phyloP scores from a whole-genome alignment of 371 early-diverging fungal species.

The Rhizomucor pusillus region DNA sequence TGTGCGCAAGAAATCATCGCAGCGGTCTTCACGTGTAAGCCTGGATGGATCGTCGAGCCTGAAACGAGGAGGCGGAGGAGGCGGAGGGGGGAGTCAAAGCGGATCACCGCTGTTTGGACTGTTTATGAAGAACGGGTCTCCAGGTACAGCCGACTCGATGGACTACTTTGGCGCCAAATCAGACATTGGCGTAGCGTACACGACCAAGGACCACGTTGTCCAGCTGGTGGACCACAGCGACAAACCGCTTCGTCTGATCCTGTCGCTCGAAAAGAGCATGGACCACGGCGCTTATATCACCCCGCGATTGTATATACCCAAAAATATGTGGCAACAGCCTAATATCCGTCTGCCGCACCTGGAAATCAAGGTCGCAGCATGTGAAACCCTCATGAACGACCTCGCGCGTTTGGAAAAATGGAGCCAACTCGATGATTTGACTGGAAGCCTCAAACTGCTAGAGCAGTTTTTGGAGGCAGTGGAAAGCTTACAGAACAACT shows the following conservation, averaged over 20 bases:
- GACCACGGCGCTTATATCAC: conserved; percentile 52
- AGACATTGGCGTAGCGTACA: conserved; percentile 6
- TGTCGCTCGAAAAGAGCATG: conserved; percentile 47
- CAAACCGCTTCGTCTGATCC: conserved; percentile 12
- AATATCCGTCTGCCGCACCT: conserved; percentile 48
- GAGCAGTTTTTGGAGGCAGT: conserved; percentile 33
- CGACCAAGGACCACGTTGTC: not conserved
- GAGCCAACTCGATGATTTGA: conserved; percentile 31
- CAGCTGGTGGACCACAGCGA: conserved; percentile 8
- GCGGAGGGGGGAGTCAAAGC: too few relatives aligned
- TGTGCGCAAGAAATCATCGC: conserved; percentile 30
- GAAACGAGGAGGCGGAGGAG: too few relatives aligned
- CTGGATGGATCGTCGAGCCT: conserved; percentile 21
- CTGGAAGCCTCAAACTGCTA: conserved; percentile 26
- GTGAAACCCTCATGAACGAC: conserved; percentile 36
- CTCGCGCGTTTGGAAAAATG: conserved; percentile 36
- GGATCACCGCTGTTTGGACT: conserved; percentile 14
- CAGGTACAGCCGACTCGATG: conserved; percentile 6
- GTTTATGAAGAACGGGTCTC: conserved; percentile 12
- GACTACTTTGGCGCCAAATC: conserved; percentile 8
- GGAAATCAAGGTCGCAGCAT: conserved; percentile 55
- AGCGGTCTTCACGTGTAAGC: conserved; percentile 28
- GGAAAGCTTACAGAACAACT: conserved; percentile 25
- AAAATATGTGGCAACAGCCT: conserved; percentile 57
- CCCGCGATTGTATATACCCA: conserved; percentile 54